Percentiles rank a stretch among this genome's conserved stretches.
Evolutionary conservation across 179 eudicot genomes (phyloP).

Genomic region (Kewa caespitosa): DNA sequence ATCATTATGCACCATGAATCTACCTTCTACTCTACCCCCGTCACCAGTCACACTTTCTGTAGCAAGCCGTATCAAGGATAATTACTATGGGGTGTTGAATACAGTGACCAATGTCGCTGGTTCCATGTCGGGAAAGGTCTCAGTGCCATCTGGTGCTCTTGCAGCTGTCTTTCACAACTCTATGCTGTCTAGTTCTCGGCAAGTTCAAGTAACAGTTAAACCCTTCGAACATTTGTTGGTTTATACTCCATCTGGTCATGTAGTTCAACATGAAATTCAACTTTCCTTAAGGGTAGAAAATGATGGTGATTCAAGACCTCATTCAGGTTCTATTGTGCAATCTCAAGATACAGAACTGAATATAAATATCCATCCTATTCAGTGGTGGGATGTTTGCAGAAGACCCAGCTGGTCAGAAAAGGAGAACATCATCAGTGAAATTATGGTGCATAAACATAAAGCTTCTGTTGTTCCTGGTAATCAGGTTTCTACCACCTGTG

Average conservation of each 20-base stretch:
- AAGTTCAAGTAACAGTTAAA: slow-evolving; percentile 24
- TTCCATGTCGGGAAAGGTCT: slow-evolving; percentile 53
- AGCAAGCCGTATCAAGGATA: slow-evolving; percentile 56
- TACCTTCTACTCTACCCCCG: slow-evolving; percentile 36
- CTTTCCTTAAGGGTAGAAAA: slow-evolving; percentile 48
- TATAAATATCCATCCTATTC: slow-evolving; percentile 57
- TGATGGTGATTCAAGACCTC: slow-evolving; percentile 37
- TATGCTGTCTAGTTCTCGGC: slow-evolving; percentile 20
- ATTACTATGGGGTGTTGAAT: slow-evolving; percentile 55
- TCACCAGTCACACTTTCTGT: slow-evolving; percentile 63
- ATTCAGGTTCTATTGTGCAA: slow-evolving; percentile 34
- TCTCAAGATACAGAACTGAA: slow-evolving; percentile 52
- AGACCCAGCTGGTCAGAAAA: slow-evolving; percentile 68
- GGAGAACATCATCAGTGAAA: slow-evolving; percentile 46
- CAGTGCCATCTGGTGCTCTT: slow-evolving; percentile 58
- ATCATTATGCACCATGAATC: slow-evolving; percentile 43
- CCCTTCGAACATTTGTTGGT: slow-evolving; percentile 61
- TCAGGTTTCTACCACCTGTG: not conserved
- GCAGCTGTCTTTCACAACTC: slow-evolving; percentile 64
- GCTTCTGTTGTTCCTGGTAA: slow-evolving; percentile 2
- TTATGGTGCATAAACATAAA: slow-evolving; percentile 20
- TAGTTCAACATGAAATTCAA: slow-evolving; percentile 63
- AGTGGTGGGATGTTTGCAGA: slow-evolving; percentile 86
- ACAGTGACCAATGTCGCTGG: slow-evolving; percentile 74
- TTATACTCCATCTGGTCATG: slow-evolving; percentile 66